A percentile compares a stretch with the other conserved stretches of the same genome.
These are phyloP conservation scores for Climacium dendroides DNA, from an alignment of 225 moss, liverwort and hornwort genomes.

Conservation along the genomic window DNA sequence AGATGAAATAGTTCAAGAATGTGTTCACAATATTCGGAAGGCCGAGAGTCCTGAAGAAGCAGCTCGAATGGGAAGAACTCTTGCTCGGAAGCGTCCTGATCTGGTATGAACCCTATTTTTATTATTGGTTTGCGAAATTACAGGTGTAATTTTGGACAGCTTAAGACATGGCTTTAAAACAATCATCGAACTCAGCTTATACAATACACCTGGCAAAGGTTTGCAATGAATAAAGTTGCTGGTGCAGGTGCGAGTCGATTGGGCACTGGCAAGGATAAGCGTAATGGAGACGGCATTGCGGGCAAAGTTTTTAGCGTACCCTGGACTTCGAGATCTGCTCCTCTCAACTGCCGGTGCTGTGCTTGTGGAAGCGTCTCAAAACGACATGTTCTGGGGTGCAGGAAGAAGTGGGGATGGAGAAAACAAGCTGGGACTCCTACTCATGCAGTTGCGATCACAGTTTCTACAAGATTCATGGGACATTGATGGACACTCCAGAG, in stretches of 20 bases:
- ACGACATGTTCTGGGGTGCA: conserved; percentile 74
- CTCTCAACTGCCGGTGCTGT: conserved; percentile 58
- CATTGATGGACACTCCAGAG: neutral
- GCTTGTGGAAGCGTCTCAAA: conserved; percentile 74
- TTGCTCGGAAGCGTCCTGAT: conserved; percentile 68
- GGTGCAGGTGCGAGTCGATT: conserved; percentile 65
- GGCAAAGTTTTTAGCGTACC: conserved; percentile 59
- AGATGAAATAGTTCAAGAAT: conserved; percentile 43
- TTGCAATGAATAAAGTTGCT: neutral
- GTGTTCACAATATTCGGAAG: conserved; percentile 34
- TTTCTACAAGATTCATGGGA: conserved; percentile 14
- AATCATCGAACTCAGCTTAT: neutral
- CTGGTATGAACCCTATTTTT: conserved; percentile 23
- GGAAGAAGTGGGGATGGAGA: conserved; percentile 62
- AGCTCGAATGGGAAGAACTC: conserved; percentile 65
- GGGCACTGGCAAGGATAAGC: conserved; percentile 52
- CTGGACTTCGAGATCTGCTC: conserved; percentile 46
- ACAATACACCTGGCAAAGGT: neutral
- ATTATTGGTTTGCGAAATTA: neutral
- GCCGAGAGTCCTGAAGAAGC: conserved; percentile 85
- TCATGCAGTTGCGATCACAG: conserved; percentile 66
- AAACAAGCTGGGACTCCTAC: conserved; percentile 63
- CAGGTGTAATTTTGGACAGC: neutral
- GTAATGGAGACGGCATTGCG: conserved; percentile 61
- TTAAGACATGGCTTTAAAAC: neutral